Conservation (phyloP, 148 eudicot genomes). For the Chenopodium formosanum region DNA sequence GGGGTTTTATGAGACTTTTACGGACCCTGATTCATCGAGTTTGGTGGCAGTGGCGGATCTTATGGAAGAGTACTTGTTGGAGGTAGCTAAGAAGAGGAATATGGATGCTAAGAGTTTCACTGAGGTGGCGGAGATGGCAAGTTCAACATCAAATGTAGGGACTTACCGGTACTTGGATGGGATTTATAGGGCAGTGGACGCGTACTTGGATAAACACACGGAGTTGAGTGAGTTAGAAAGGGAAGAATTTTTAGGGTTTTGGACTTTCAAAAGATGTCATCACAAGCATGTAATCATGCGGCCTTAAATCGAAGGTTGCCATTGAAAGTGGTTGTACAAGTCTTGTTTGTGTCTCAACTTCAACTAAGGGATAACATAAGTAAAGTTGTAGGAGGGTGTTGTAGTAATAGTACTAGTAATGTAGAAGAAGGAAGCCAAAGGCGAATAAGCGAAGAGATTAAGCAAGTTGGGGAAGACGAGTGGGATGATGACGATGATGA, state of each 20-base stretch:
- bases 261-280: constrained; percentile 61
- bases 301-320: constrained; percentile 55
- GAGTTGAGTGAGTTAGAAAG: constrained; percentile 52
- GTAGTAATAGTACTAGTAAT: constrained; percentile 17
- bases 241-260: constrained; percentile 53
- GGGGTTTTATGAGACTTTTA: constrained; percentile 46
- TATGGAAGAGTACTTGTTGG: constrained; percentile 56
- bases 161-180: constrained; percentile 42
- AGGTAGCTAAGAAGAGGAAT: constrained; percentile 53
- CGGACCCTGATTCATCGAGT: constrained; percentile 21
- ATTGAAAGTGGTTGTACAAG: constrained; percentile 51
- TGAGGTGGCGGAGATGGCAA: constrained; percentile 51
- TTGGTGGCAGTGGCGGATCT: constrained; percentile 54
- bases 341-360: constrained; percentile 52
- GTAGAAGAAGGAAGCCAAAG: constrained; percentile 25
- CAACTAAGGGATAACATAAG: constrained; percentile 46
- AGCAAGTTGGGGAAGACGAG: constrained; percentile 33
- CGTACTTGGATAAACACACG: constrained; percentile 51
- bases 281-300: constrained; percentile 60
- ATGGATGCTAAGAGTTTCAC: constrained; percentile 38
- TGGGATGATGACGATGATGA: constrained; percentile 39
- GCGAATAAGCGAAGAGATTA: neutral
- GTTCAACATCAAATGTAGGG: constrained; percentile 37
- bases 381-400: constrained; percentile 30
- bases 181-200: constrained; percentile 63